Evolutionary conservation across 345 rosid genomes (phyloP).

Genomic region (Populus ilicifolia): DNA sequence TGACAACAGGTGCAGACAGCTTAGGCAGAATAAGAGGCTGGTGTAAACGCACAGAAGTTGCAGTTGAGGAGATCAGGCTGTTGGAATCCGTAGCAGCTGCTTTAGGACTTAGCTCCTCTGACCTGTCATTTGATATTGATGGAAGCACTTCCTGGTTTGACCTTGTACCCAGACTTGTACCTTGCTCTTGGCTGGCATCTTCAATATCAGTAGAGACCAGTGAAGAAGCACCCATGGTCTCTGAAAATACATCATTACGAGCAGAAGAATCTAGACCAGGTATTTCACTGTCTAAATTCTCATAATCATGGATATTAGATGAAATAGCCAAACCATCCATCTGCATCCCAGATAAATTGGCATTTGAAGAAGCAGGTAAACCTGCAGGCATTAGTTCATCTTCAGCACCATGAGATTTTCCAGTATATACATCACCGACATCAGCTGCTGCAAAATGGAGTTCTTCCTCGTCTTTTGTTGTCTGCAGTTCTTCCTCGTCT

Average conservation of each 20-base stretch:
- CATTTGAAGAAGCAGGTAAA: conserved; percentile 42
- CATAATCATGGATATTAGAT: conserved; percentile 39
- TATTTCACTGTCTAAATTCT: conserved; percentile 57
- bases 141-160: conserved; percentile 46
- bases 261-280: conserved; percentile 79
- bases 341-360: conserved; percentile 38
- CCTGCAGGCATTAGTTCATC: conserved; percentile 39
- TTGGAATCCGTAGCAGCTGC: conserved; percentile 41
- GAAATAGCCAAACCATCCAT: conserved; percentile 29
- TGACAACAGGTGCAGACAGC: conserved; percentile 85
- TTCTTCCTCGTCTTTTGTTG: conserved; percentile 47
- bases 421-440: conserved; percentile 24
- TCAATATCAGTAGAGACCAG: conserved; percentile 51
- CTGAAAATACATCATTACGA: conserved; percentile 49
- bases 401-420: conserved; percentile 42
- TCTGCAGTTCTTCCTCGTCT: conserved; percentile 46
- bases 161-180: conserved; percentile 44
- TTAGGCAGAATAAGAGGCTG: conserved; percentile 60
- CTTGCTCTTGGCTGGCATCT: conserved; percentile 61
- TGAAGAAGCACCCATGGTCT: conserved; percentile 52
- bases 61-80: conserved; percentile 54
- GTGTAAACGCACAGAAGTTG: conserved; percentile 49
- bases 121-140: conserved; percentile 68
- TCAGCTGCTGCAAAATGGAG: conserved; percentile 20
- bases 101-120: conserved; percentile 83